Percentiles rank a stretch among this genome's conserved stretches.
phyloP scores from a whole-genome alignment of 2,329 filamentous ascomycete species.

The Monosporascus sp. region DNA sequence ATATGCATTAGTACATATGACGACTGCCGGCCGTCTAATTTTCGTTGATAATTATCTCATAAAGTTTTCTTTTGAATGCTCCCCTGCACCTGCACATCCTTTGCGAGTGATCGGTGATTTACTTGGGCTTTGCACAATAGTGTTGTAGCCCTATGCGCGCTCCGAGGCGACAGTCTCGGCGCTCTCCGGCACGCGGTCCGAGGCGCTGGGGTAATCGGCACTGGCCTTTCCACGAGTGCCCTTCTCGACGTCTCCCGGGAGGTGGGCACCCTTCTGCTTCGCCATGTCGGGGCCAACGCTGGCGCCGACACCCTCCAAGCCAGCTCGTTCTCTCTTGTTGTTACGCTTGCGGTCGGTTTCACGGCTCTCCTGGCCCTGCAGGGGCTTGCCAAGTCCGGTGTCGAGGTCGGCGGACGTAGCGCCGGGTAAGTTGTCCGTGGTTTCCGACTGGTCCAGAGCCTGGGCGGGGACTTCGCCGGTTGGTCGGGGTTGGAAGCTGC shows the following conservation, averaged over 20 bases:
- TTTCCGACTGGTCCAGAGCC: constrained; percentile 23
- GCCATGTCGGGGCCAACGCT: constrained; percentile 21
- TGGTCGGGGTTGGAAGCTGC: constrained; percentile 35
- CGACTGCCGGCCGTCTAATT: no score
- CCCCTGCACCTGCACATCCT: no score
- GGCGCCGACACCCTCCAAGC: constrained; percentile 35
- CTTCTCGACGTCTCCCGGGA: constrained; percentile 26
- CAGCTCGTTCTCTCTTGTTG: constrained; percentile 31
- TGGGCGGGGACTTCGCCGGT: constrained; percentile 31
- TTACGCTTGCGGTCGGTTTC: constrained; percentile 34
- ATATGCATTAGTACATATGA: no score
- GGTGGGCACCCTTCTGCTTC: constrained; percentile 23
- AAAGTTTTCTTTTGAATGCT: no score
- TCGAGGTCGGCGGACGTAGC: constrained; percentile 41
- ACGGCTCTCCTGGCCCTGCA: constrained; percentile 35
- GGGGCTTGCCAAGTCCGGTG: constrained; percentile 37
- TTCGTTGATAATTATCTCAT: no score
- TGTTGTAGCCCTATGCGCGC: constrained; percentile 3
- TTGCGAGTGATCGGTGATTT: constrained; percentile 8
- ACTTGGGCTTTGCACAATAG: constrained; percentile 3
- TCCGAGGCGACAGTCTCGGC: constrained; percentile 23
- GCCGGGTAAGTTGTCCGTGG: constrained; percentile 35
- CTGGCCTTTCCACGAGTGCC: constrained; percentile 17
- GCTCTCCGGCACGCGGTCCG: constrained; percentile 17
- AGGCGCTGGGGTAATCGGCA: constrained; percentile 18